phyloP scores from a whole-genome alignment of 768 basidiomycete genomes.

The Boletus tylopilopsis region DNA sequence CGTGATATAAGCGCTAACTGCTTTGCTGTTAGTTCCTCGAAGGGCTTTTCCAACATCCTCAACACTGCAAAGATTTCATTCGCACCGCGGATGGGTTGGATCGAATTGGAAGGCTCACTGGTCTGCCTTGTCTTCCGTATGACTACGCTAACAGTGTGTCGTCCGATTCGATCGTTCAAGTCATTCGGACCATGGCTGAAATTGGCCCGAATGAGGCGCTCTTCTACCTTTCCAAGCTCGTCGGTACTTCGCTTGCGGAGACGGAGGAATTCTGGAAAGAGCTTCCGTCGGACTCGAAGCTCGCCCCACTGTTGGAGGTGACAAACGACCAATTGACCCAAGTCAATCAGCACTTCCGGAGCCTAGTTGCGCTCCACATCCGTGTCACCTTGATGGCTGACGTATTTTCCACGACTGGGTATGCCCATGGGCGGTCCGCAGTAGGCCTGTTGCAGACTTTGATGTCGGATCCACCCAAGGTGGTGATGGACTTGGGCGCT shows the following conservation, averaged over 20 bases:
- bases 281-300: slow-evolving; percentile 51
- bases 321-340: slow-evolving; percentile 44
- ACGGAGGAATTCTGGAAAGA: slow-evolving; percentile 71
- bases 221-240: slow-evolving; percentile 62
- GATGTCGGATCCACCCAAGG: slow-evolving; percentile 57
- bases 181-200: slow-evolving; percentile 87
- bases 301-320: slow-evolving; percentile 58
- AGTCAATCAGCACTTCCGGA: slow-evolving; percentile 65
- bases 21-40: slow-evolving; percentile 69
- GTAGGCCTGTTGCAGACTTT: slow-evolving; percentile 72
- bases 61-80: slow-evolving; percentile 90
- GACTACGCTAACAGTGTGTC: slow-evolving; percentile 83
- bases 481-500: slow-evolving; percentile 69
- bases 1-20: not conserved
- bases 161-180: slow-evolving; percentile 84
- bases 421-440: slow-evolving; percentile 74
- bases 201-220: slow-evolving; percentile 77
- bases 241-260: slow-evolving; percentile 63
- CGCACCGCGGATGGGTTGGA: slow-evolving; percentile 67
- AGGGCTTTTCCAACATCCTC: slow-evolving; percentile 89
- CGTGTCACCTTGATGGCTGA: slow-evolving; percentile 83
- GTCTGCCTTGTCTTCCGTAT: slow-evolving; percentile 83
- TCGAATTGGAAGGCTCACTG: slow-evolving; percentile 71
- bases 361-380: slow-evolving; percentile 70
- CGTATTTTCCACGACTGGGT: slow-evolving; percentile 79